Evolutionary conservation across 176 grass and related monocot genomes (phyloP).

Genomic region (Calamus simplicifolius): DNA sequence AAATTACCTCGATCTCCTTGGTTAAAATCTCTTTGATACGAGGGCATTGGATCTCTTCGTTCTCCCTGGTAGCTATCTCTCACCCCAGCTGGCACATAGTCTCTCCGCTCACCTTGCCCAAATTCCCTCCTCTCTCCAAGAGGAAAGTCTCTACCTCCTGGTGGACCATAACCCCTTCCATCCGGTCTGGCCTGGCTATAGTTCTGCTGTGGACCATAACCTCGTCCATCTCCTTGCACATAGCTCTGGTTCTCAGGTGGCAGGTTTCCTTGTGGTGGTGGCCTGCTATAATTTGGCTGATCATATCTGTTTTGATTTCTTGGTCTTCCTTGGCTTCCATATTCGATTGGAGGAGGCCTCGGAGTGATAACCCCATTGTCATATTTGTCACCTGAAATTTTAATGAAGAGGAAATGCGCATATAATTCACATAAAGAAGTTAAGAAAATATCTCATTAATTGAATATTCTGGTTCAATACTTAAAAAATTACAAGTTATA

Average conservation of each 20-base stretch:
- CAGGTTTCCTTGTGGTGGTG: conserved; percentile 27
- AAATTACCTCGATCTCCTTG: conserved; percentile 43
- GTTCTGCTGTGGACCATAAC: conserved; percentile 31
- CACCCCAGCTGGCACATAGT: not conserved
- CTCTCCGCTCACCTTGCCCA: conserved; percentile 5
- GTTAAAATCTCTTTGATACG: conserved; percentile 41
- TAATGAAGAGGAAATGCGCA: not conserved
- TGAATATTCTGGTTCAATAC: no score
- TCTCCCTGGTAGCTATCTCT: conserved; percentile 11
- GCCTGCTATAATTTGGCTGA: conserved; percentile 35
- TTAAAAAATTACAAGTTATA: no score
- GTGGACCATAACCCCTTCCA: conserved; percentile 31
- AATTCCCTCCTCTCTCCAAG: conserved; percentile 5
- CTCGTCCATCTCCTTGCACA: conserved; percentile 25
- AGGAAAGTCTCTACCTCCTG: conserved; percentile 16
- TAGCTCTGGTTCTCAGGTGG: not conserved
- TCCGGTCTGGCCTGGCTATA: conserved; percentile 33
- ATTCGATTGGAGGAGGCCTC: conserved; percentile 68
- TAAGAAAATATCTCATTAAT: no score
- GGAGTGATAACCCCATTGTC: conserved; percentile 79
- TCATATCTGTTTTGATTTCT: conserved; percentile 23
- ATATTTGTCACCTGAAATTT: conserved; percentile 79
- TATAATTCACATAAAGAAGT: no score
- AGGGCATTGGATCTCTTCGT: conserved; percentile 4
- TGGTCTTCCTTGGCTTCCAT: conserved; percentile 45